Evolutionary conservation across 2,329 filamentous ascomycete genomes (phyloP), one percentile per base, ranked within the genome.

Genomic region (Raffaelea ambrosiae): DNA sequence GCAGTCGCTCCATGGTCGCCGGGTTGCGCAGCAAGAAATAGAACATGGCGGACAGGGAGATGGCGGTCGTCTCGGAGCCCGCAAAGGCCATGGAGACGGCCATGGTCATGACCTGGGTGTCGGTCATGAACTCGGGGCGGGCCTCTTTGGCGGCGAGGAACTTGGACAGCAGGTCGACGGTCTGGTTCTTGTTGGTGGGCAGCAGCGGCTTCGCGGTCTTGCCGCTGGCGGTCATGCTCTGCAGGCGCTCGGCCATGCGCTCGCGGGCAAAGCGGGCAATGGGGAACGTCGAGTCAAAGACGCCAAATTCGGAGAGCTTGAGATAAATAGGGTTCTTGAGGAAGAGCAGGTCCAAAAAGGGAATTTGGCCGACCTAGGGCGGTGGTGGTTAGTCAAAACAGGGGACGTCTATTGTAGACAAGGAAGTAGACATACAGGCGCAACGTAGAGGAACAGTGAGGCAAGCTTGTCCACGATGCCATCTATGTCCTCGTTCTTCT

Each of bases 51-150:
- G 77, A 77, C 0, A 90, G 71, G 7, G 77, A 80, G 58, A 90
- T 90, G 36, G 84, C 86, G 0, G 86, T 91, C 1, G 86, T 91
- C 63, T 93, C 87, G 2, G 79, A 84, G 3, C 86, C 86, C 1
- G 87, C 87, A 55, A 85, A 79, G 0, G 76, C 76, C 83, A 86
- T 86, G 49, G 73, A 80, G n/a, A 83, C 77, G 44, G 81, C 83
- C 66, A 85, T 83, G 7, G 82, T 82, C 54, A 84, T 77, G 11
- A 88, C 83, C 9, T 84, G 71, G 3, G 71, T 72, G 57, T 87
- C 80, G 21, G 72, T 80, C 81, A 88, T 86, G 64, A 88, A 84
- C 2, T 82, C 77, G 0, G 83, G 83, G 40, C 83, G 77, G 18
- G 79, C 73, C 56, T 82, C 74, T 42, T 79, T 77, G 1, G 84